These are phyloP conservation scores for Stemphylium lycopersici DNA, from an alignment of 2,329 filamentous ascomycete species.

Conservation along the genomic window DNA sequence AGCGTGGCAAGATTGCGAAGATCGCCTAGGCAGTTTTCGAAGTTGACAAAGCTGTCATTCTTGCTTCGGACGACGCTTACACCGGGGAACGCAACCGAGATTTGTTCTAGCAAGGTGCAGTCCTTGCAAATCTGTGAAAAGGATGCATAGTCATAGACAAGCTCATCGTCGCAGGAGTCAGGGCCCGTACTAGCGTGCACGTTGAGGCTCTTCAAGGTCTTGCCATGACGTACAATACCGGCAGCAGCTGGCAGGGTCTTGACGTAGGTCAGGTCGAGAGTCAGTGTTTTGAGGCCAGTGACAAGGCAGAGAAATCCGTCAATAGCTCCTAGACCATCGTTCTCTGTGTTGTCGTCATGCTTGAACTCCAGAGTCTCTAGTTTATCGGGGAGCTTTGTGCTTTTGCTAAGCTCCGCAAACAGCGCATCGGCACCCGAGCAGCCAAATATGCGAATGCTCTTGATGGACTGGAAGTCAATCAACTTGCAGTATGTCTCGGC, in stretches of 20 bases:
- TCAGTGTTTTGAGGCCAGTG: conserved; percentile 52
- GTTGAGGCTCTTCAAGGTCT: conserved; percentile 53
- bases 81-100: conserved; percentile 55
- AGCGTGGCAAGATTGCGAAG: conserved; percentile 53
- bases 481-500: conserved; percentile 56
- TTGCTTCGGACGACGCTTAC: conserved; percentile 53
- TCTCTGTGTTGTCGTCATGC: conserved; percentile 56
- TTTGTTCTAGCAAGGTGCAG: conserved; percentile 52
- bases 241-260: conserved; percentile 51
- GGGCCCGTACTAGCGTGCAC: conserved; percentile 50
- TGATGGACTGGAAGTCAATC: conserved; percentile 53
- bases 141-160: conserved; percentile 52
- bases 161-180: conserved; percentile 51
- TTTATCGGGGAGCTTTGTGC: conserved; percentile 51
- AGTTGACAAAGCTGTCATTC: conserved; percentile 52
- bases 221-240: conserved; percentile 54
- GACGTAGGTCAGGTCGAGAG: conserved; percentile 52
- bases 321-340: conserved; percentile 54
- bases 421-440: conserved; percentile 56
- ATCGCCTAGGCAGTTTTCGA: conserved; percentile 49
- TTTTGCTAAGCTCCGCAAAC: conserved; percentile 56
- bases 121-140: conserved; percentile 56
- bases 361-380: conserved; percentile 55
- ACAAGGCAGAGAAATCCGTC: conserved; percentile 57
- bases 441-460: conserved; percentile 51